Evolutionary conservation across 176 grass and related monocot genomes (phyloP).

Genomic region (Rhynchospora tenuis): DNA sequence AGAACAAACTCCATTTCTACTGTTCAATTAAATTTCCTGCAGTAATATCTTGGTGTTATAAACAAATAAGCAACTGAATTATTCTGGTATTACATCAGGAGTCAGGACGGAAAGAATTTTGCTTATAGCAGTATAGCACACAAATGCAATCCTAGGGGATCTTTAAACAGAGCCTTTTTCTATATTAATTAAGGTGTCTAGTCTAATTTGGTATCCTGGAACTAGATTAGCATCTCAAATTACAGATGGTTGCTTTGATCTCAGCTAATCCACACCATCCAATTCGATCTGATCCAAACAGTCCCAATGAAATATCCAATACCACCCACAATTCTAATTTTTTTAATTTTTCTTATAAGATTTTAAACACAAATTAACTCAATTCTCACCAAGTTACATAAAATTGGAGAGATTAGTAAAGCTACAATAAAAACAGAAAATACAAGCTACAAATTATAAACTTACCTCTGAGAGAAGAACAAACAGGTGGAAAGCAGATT

Average conservation of each 20-base stretch:
- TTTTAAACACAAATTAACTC: not conserved
- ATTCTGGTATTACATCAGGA: not conserved
- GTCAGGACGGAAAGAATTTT: not conserved
- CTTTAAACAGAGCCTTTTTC: not conserved
- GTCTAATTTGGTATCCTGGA: not conserved
- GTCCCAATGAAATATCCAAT: not conserved
- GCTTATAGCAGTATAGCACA: not conserved
- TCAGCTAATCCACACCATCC: not conserved
- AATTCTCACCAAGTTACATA: too few species aligned
- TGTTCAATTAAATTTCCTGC: constrained; percentile 6
- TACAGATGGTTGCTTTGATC: not conserved
- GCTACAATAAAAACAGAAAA: not conserved
- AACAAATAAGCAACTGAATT: not conserved
- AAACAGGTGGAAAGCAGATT: not conserved
- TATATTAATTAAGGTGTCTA: not conserved
- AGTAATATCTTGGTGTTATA: not conserved
- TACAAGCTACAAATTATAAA: not conserved
- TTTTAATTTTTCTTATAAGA: not conserved
- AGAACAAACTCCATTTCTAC: constrained; percentile 59
- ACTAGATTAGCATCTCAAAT: not conserved
- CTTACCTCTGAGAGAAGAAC: not conserved
- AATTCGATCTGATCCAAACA: not conserved
- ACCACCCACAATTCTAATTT: not conserved
- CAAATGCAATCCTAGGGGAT: not conserved
- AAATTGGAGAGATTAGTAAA: not conserved